Percentiles rank a stretch among this genome's conserved stretches.
Evolutionary conservation across 2,329 filamentous ascomycete genomes (phyloP).

Genomic region (Talaromyces piceae): DNA sequence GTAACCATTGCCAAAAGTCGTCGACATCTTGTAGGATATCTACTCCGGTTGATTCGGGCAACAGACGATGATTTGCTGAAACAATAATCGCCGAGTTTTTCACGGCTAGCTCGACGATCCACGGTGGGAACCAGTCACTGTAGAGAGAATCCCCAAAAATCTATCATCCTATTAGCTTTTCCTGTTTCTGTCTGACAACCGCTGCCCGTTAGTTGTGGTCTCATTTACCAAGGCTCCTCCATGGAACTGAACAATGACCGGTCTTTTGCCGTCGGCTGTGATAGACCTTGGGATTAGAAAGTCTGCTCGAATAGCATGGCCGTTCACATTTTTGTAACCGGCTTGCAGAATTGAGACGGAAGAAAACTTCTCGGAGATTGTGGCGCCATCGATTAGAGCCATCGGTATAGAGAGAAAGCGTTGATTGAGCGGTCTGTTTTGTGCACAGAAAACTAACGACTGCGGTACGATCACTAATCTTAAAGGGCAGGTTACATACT

Average conservation of each 20-base stretch:
- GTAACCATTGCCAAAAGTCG: conserved; percentile 42
- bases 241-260: conserved; percentile 9
- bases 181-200: no score
- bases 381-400: conserved; percentile 4
- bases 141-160: conserved; percentile 9
- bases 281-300: conserved; percentile 6
- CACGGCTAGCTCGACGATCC: conserved; percentile 31
- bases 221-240: conserved; percentile 10
- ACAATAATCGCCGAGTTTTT: conserved; percentile 36
- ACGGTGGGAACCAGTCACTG: conserved; percentile 18
- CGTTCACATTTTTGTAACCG: conserved; percentile 4
- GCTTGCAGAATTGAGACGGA: conserved; percentile 4
- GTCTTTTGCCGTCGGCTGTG: not conserved
- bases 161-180: not conserved
- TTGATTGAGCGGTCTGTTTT: no score
- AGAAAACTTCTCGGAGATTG: conserved; percentile 1
- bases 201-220: no score
- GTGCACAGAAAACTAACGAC: no score
- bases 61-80: conserved; percentile 41
- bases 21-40: conserved; percentile 41
- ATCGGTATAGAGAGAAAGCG: not conserved
- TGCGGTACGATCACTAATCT: no score
- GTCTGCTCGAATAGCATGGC: conserved; percentile 8
- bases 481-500: no score
- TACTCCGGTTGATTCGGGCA: conserved; percentile 38